Evolutionary conservation across 192 early-diverging fungal species (phyloP).

Genomic region (Coemansia pectinata): DNA sequence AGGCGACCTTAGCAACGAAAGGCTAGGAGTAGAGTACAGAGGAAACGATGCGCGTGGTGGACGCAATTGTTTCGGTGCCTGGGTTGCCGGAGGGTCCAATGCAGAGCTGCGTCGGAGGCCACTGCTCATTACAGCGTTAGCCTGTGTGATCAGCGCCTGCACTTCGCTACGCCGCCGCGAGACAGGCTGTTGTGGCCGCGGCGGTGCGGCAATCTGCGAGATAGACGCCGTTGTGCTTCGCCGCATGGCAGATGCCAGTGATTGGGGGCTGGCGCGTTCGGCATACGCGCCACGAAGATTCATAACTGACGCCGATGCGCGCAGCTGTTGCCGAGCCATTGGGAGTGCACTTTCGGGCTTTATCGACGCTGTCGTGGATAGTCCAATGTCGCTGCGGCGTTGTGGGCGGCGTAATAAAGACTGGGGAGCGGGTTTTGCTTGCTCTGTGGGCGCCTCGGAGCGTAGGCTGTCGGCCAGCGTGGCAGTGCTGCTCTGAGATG

Average conservation of each 20-base stretch:
- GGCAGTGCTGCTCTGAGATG: constrained; percentile 24
- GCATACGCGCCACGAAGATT: constrained; percentile 2
- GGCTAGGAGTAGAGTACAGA: background rate
- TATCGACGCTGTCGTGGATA: background rate
- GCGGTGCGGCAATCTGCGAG: background rate
- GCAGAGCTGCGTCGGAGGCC: background rate
- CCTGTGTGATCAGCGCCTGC: constrained; percentile 45
- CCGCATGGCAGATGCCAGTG: background rate
- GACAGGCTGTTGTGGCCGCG: constrained; percentile 8
- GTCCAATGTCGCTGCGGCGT: constrained; percentile 21
- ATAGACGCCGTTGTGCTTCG: background rate
- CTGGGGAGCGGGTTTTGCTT: background rate
- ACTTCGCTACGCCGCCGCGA: constrained; percentile 44
- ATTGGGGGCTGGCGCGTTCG: background rate
- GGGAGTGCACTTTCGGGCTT: background rate
- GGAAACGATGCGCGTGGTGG: constrained; percentile 48
- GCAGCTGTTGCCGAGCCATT: background rate
- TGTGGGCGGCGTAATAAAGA: constrained; percentile 1
- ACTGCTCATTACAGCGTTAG: constrained; percentile 40
- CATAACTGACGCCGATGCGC: constrained; percentile 6
- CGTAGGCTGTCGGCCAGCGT: constrained; percentile 18
- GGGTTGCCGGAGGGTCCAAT: background rate
- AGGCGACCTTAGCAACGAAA: background rate
- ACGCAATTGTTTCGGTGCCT: constrained; percentile 6
- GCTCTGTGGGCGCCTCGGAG: background rate